These are phyloP conservation scores for Botrytis pseudocinerea DNA, from an alignment of 2,329 filamentous ascomycete genomes.

Conservation along the genomic window DNA sequence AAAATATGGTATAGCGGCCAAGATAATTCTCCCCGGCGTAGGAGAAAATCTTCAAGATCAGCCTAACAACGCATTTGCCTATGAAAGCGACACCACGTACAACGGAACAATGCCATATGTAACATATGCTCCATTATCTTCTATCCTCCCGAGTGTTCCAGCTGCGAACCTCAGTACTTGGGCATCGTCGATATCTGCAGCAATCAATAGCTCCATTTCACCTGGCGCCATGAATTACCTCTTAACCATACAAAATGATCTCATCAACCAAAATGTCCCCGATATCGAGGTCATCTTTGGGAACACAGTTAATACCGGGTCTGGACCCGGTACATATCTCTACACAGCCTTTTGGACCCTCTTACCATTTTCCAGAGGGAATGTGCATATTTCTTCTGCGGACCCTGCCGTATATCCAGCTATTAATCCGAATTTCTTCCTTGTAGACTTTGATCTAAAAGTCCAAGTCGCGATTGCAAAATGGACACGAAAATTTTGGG, in stretches of 20 bases:
- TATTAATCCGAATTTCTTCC: slow-evolving; percentile 49
- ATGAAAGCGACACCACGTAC: slow-evolving; percentile 29
- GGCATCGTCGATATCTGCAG: slow-evolving; percentile 25
- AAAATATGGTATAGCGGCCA: slow-evolving; percentile 24
- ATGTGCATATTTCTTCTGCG: slow-evolving; percentile 45
- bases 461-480: slow-evolving; percentile 28
- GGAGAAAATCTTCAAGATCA: slow-evolving; percentile 38
- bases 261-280: slow-evolving; percentile 49
- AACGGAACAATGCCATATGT: slow-evolving; percentile 27
- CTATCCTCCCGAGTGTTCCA: slow-evolving; percentile 28
- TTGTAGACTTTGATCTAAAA: slow-evolving; percentile 47
- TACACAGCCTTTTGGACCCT: slow-evolving; percentile 45
- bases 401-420: slow-evolving; percentile 42
- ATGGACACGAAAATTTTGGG: slow-evolving; percentile 27
- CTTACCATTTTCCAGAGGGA: slow-evolving; percentile 47
- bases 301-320: slow-evolving; percentile 18
- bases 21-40: slow-evolving; percentile 29
- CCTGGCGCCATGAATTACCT: slow-evolving; percentile 44
- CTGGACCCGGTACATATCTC: slow-evolving; percentile 37
- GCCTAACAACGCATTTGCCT: slow-evolving; percentile 25
- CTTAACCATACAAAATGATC: slow-evolving; percentile 48
- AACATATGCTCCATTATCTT: slow-evolving; percentile 25
- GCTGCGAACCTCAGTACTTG: neutral
- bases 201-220: slow-evolving; percentile 37
- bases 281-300: slow-evolving; percentile 49